phyloP scores from a whole-genome alignment of 306 rosid genomes.

The Delonix regia region DNA sequence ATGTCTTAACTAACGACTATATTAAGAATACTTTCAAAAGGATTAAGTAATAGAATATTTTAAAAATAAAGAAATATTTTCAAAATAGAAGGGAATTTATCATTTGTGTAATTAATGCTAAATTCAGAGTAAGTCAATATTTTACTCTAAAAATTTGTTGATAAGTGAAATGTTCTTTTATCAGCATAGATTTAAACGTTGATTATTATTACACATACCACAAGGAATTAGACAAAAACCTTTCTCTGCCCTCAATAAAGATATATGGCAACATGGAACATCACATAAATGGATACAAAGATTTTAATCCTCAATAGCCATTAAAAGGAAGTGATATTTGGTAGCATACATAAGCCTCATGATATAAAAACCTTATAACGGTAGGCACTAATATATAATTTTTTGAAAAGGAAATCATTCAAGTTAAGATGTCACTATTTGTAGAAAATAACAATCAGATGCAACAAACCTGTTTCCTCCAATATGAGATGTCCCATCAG shows the following conservation, averaged over 20 bases:
- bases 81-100: no score
- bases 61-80: no score
- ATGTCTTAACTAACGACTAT: background rate
- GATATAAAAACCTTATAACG: background rate
- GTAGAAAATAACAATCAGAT: slow-evolving; percentile 3
- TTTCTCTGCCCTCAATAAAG: background rate
- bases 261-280: no score
- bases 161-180: background rate
- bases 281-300: background rate
- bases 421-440: slow-evolving; percentile 7
- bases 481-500: slow-evolving; percentile 74
- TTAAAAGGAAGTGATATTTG: background rate
- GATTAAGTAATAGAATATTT: background rate
- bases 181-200: background rate
- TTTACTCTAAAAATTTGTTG: background rate
- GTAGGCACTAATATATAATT: background rate
- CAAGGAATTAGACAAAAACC: background rate
- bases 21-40: background rate
- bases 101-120: no score
- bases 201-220: background rate
- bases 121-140: no score
- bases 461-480: slow-evolving; percentile 60
- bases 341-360: background rate
- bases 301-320: background rate
- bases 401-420: background rate